Percentiles rank a stretch among this genome's conserved stretches.
Evolutionary conservation across 805 yeast species (phyloP).

Genomic region (Teunomyces lycoperdinae): DNA sequence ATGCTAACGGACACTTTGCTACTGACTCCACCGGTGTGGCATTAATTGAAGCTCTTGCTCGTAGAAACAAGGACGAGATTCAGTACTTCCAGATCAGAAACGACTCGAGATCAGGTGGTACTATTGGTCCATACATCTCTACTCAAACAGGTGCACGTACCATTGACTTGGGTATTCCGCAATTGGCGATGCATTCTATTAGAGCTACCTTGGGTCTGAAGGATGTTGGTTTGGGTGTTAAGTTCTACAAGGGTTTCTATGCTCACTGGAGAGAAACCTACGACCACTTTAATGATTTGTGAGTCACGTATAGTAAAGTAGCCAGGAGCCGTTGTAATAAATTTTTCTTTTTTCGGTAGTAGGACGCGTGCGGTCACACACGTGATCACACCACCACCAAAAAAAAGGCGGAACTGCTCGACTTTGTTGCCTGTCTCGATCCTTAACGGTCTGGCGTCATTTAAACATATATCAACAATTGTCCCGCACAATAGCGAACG

Average conservation of each 20-base stretch:
- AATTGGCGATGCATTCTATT: conserved; percentile 82
- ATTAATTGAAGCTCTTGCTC: conserved; percentile 66
- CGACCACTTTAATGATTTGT: conserved; percentile 51
- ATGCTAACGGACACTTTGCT: conserved; percentile 81
- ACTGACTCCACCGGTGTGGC: conserved; percentile 76
- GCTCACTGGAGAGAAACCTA: conserved; percentile 62
- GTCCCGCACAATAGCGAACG: not conserved
- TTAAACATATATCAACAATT: not conserved
- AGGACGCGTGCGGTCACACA: not conserved
- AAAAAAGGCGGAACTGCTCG: not conserved
- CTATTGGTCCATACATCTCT: conserved; percentile 75
- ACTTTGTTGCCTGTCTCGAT: conserved; percentile 1
- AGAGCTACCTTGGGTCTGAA: conserved; percentile 77
- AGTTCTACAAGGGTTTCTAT: conserved; percentile 70
- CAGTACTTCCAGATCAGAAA: conserved; percentile 88
- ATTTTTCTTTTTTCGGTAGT: not conserved
- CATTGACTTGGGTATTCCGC: conserved; percentile 79
- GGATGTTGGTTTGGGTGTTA: conserved; percentile 72
- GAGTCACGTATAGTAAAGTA: conserved; percentile 4
- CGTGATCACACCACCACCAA: not conserved
- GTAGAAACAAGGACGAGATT: conserved; percentile 57
- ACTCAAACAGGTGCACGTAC: conserved; percentile 70
- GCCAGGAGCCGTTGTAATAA: not conserved
- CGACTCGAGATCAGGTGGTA: conserved; percentile 83
- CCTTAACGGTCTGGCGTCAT: conserved; percentile 3